Percentiles rank a stretch among this genome's conserved stretches.
These are phyloP conservation scores for Heliosperma pusillum DNA, from an alignment of 148 eudicot genomes.

Conservation along the genomic window DNA sequence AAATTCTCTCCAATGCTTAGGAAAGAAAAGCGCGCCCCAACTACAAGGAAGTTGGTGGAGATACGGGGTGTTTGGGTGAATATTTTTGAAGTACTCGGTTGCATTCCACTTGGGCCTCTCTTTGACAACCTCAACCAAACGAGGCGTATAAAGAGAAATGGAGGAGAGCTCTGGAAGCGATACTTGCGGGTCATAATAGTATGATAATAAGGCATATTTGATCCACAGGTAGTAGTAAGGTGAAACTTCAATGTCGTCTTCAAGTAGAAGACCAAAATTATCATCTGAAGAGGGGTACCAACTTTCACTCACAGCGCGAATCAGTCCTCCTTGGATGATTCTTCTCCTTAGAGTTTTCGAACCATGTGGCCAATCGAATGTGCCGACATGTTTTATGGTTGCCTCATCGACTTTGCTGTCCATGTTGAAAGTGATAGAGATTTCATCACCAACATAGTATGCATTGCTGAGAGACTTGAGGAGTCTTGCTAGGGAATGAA, in stretches of 20 bases:
- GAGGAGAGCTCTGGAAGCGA: slow-evolving; percentile 88
- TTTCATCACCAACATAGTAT: slow-evolving; percentile 74
- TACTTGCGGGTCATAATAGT: slow-evolving; percentile 84
- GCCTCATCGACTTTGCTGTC: slow-evolving; percentile 79
- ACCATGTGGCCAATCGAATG: slow-evolving; percentile 85
- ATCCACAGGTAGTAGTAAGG: slow-evolving; percentile 93
- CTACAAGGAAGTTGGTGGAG: slow-evolving; percentile 92
- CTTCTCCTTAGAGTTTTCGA: slow-evolving; percentile 62
- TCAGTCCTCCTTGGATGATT: slow-evolving; percentile 94
- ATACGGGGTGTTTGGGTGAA: slow-evolving; percentile 95
- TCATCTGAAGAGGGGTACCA: slow-evolving; percentile 95
- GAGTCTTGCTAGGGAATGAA: slow-evolving; percentile 59
- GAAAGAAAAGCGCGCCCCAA: slow-evolving; percentile 97
- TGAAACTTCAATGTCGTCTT: slow-evolving; percentile 92
- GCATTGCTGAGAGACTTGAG: slow-evolving; percentile 70
- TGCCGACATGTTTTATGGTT: slow-evolving; percentile 51
- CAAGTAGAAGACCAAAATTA: slow-evolving; percentile 74
- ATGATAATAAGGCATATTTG: slow-evolving; percentile 73
- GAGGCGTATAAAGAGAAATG: slow-evolving; percentile 88
- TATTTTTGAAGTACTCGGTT: slow-evolving; percentile 63
- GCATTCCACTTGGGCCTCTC: slow-evolving; percentile 93
- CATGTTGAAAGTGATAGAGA: slow-evolving; percentile 81
- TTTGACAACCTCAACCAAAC: slow-evolving; percentile 84
- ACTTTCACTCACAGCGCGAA: slow-evolving; percentile 92
- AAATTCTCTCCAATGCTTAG: slow-evolving; percentile 94